Percentiles rank a stretch among this genome's conserved stretches.
Conservation (phyloP, 768 basidiomycete species). For the Daedalea quercina region DNA sequence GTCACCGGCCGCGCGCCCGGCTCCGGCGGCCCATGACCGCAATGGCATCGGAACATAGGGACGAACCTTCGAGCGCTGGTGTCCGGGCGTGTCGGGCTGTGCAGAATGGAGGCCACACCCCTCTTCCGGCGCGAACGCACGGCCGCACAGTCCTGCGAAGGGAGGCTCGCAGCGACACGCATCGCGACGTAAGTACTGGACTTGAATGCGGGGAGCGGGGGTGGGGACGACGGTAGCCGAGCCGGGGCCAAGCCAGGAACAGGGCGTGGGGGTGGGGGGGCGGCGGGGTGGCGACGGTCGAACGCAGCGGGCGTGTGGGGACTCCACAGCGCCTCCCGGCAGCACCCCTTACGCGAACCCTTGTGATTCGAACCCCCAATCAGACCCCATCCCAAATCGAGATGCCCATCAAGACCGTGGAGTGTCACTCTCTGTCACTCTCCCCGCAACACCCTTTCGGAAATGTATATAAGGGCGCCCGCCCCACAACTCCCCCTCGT, state of each 20-base stretch:
- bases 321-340: conserved; percentile 8
- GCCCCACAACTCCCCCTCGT: background rate
- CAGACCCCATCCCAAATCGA: background rate
- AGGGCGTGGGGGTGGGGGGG: conserved; percentile 1
- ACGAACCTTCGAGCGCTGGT: no score
- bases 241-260: background rate
- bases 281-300: background rate
- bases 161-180: no score
- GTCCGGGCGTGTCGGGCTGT: no score
- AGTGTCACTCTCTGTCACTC: background rate
- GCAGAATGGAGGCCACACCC: no score
- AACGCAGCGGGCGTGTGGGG: conserved; percentile 2
- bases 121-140: no score
- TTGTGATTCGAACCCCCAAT: conserved; percentile 1
- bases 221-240: background rate
- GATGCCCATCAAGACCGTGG: background rate
- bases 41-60: no score
- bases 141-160: no score
- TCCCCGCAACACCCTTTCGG: background rate
- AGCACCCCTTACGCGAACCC: conserved; percentile 1
- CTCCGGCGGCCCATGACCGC: no score
- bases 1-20: no score
- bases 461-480: background rate
- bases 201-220: background rate
- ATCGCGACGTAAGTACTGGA: background rate